Evolutionary conservation across 495 filamentous ascomycete species (phyloP).

Genomic region (Thermothielavioides terrestris): DNA sequence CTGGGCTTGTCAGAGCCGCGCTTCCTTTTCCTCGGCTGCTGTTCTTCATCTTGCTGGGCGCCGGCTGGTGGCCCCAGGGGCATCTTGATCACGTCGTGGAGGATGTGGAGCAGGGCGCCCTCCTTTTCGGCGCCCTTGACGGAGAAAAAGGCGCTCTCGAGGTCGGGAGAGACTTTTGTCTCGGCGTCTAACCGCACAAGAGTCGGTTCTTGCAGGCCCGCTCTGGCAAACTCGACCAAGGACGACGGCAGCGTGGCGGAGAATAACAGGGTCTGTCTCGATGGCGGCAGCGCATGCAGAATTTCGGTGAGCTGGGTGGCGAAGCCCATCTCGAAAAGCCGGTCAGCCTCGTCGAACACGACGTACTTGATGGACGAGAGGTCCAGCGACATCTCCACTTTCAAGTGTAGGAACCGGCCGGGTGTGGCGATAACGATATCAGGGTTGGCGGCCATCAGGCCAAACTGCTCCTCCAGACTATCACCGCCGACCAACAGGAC

Average conservation of each 20-base stretch:
- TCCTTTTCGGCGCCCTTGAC: constrained; percentile 91
- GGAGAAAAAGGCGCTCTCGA: constrained; percentile 88
- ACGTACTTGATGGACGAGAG: constrained; percentile 80
- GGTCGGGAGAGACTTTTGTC: constrained; percentile 88
- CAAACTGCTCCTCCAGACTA: constrained; percentile 91
- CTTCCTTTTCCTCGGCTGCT: constrained; percentile 59
- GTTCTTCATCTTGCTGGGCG: constrained; percentile 36
- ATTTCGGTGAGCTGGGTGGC: constrained; percentile 89
- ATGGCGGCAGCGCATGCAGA: constrained; percentile 72
- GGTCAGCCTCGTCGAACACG: constrained; percentile 95
- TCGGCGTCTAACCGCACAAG: constrained; percentile 86
- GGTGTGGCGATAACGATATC: constrained; percentile 96
- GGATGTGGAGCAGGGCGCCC: constrained; percentile 77
- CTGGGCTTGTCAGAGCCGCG: constrained; percentile 43
- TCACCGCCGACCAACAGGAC: constrained; percentile 91
- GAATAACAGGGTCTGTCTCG: constrained; percentile 84
- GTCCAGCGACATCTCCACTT: constrained; percentile 90
- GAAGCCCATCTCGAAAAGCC: constrained; percentile 97
- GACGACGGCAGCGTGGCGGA: constrained; percentile 91
- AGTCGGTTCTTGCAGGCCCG: constrained; percentile 81
- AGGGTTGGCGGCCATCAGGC: constrained; percentile 83
- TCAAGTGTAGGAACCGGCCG: constrained; percentile 87
- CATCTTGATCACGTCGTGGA: constrained; percentile 89
- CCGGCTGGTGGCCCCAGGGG: constrained; percentile 62
- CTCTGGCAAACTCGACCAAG: constrained; percentile 89